Conservation (phyloP, 2,329 filamentous ascomycete genomes). For the Aspergillus fumigatiaffinis region DNA sequence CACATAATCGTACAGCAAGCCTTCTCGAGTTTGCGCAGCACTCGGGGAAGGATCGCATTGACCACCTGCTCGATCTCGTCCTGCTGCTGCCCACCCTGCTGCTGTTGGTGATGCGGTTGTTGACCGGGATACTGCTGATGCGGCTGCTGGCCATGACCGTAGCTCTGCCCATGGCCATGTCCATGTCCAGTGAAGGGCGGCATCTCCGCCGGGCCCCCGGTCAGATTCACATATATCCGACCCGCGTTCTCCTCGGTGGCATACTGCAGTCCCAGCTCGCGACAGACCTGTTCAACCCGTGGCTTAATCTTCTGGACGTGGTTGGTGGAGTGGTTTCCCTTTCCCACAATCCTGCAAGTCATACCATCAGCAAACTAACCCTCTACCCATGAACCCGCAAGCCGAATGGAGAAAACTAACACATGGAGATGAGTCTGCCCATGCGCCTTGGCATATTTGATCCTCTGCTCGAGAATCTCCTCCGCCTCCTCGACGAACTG, state of each 20-base stretch:
- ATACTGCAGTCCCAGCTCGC: conserved; percentile 76
- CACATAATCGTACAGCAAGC: conserved; percentile 75
- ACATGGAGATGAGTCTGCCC: conserved; percentile 85
- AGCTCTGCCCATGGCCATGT: conserved; percentile 41
- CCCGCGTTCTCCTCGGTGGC: conserved; percentile 85
- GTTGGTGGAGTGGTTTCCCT: conserved; percentile 78
- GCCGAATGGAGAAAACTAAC: conserved; percentile 36
- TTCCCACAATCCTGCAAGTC: conserved; percentile 71
- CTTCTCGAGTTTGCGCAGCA: conserved; percentile 63
- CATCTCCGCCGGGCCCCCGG: conserved; percentile 61
- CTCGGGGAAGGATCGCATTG: conserved; percentile 56
- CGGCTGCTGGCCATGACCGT: conserved; percentile 33
- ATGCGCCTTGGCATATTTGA: conserved; percentile 67
- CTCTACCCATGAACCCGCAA: neutral
- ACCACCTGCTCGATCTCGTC: conserved; percentile 59
- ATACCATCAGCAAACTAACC: neutral
- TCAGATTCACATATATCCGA: conserved; percentile 80
- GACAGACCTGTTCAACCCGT: conserved; percentile 82
- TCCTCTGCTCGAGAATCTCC: conserved; percentile 80
- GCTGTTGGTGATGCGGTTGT: conserved; percentile 31
- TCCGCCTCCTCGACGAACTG: conserved; percentile 94
- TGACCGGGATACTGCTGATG: conserved; percentile 41
- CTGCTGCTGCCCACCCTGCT: conserved; percentile 48
- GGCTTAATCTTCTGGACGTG: conserved; percentile 94
- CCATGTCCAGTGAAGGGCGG: conserved; percentile 38